Conservation (phyloP, 352 stramenopile genomes). For the Globisporangium uncinulatum region DNA sequence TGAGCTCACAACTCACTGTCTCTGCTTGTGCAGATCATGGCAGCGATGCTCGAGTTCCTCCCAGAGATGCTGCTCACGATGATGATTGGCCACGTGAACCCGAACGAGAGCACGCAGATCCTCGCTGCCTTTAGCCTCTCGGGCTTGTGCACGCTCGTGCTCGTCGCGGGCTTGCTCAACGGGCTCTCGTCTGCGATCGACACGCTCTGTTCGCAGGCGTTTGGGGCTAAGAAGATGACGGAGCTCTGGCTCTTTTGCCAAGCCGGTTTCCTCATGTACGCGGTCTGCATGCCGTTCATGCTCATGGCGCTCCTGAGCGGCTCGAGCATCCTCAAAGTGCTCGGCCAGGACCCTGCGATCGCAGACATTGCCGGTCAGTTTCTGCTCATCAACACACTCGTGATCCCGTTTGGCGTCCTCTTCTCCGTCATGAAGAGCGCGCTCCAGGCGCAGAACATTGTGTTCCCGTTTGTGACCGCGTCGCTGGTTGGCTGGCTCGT, state of each 20-base stretch:
- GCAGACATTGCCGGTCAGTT: slow-evolving; percentile 16
- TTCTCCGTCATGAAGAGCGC: slow-evolving; percentile 19
- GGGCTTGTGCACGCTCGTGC: slow-evolving; percentile 14
- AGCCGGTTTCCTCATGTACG: slow-evolving; percentile 21
- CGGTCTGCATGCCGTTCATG: slow-evolving; percentile 13
- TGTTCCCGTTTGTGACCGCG: slow-evolving; percentile 22
- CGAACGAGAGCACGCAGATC: slow-evolving; percentile 28
- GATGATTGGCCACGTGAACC: slow-evolving; percentile 28
- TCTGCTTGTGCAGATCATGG: neutral
- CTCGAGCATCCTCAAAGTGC: slow-evolving; percentile 13
- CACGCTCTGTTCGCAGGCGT: slow-evolving; percentile 35
- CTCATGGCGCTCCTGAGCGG: slow-evolving; percentile 17
- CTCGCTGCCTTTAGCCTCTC: slow-evolving; percentile 22
- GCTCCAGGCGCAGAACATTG: slow-evolving; percentile 34
- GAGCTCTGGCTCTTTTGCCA: slow-evolving; percentile 41
- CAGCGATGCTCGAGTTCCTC: slow-evolving; percentile 27
- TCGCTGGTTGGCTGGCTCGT: slow-evolving; percentile 19
- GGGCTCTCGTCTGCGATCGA: slow-evolving; percentile 26
- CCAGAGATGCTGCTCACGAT: slow-evolving; percentile 32
- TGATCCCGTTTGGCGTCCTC: slow-evolving; percentile 21
- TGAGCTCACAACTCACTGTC: neutral
- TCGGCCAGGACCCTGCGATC: slow-evolving; percentile 32
- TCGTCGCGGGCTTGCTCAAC: slow-evolving; percentile 15
- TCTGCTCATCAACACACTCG: slow-evolving; percentile 12
- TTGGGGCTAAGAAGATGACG: slow-evolving; percentile 18